Evolutionary conservation across 441 rosid species (phyloP).

Genomic region (Manihot esculenta): DNA sequence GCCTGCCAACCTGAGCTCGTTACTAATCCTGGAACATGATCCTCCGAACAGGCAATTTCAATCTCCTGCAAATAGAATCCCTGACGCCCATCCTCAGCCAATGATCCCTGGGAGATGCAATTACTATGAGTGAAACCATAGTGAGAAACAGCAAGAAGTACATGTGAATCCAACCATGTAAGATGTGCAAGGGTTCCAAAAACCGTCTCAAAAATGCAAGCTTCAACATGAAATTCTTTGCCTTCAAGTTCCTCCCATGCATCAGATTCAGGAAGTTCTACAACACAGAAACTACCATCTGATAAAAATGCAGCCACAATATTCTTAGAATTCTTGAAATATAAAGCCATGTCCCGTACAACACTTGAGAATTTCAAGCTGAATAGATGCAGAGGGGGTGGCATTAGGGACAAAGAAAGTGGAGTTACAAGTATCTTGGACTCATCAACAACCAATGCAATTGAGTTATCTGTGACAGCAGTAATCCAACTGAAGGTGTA

Average conservation of each 20-base stretch:
- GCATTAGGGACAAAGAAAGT: conserved; percentile 74
- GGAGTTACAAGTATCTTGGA: conserved; percentile 75
- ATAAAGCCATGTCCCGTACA: conserved; percentile 62
- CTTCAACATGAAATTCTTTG: conserved; percentile 56
- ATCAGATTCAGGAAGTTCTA: conserved; percentile 69
- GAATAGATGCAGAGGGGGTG: conserved; percentile 83
- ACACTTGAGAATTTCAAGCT: conserved; percentile 63
- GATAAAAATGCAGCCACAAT: conserved; percentile 68
- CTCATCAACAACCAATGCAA: conserved; percentile 76
- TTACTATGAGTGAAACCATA: conserved; percentile 46
- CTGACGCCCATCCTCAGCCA: conserved; percentile 39
- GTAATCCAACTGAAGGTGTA: conserved; percentile 74
- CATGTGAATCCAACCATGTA: conserved; percentile 67
- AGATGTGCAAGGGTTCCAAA: conserved; percentile 70
- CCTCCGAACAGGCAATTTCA: conserved; percentile 65
- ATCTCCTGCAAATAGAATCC: conserved; percentile 76
- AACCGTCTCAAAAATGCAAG: conserved; percentile 43
- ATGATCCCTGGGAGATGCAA: conserved; percentile 26
- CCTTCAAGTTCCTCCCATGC: conserved; percentile 90
- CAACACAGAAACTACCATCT: conserved; percentile 66
- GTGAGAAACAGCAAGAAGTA: conserved; percentile 72
- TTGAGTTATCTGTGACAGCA: conserved; percentile 76
- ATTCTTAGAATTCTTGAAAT: conserved; percentile 55
- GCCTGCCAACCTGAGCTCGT: conserved; percentile 82
- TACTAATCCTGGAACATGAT: conserved; percentile 51